These are phyloP conservation scores for Penstemon davidsonii DNA, from an alignment of 257 asterid species.

Conservation along the genomic window DNA sequence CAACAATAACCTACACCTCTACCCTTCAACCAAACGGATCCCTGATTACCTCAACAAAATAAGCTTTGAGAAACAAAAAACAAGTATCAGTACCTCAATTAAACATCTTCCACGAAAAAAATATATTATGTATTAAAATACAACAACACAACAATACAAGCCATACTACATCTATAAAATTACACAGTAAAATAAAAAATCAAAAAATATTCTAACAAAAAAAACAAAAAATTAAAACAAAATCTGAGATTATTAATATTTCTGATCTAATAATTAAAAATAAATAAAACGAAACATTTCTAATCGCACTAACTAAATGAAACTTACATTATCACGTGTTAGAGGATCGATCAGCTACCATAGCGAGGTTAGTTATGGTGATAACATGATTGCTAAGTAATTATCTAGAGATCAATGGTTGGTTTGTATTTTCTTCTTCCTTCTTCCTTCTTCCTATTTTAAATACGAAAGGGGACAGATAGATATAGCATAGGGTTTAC, in stretches of 20 bases:
- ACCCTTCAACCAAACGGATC: constrained; percentile 12
- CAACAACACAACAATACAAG: not conserved
- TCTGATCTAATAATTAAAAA: not conserved
- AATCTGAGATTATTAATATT: constrained; percentile 1
- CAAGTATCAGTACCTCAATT: not conserved
- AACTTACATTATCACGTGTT: constrained; percentile 19
- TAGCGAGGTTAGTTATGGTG: constrained; percentile 14
- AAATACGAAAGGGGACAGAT: constrained; percentile 13
- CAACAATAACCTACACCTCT: constrained; percentile 9
- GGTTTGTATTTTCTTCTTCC: not conserved
- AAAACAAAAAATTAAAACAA: not conserved
- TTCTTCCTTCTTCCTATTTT: not conserved
- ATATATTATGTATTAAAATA: not conserved
- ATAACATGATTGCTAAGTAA: constrained; percentile 14
- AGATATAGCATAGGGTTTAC: constrained; percentile 21
- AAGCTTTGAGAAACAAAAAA: constrained; percentile 21
- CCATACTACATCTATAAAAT: not conserved
- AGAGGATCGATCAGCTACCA: constrained; percentile 26
- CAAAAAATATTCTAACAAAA: not conserved
- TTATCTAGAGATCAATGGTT: constrained; percentile 4
- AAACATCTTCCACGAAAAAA: constrained; percentile 4
- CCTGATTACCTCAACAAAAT: constrained; percentile 6
- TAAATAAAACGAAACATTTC: constrained; percentile 2
- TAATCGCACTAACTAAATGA: constrained; percentile 11
- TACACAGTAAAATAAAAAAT: not conserved